phyloP scores from a whole-genome alignment of 352 stramenopile genomes.

The Phytophthora kernoviae region DNA sequence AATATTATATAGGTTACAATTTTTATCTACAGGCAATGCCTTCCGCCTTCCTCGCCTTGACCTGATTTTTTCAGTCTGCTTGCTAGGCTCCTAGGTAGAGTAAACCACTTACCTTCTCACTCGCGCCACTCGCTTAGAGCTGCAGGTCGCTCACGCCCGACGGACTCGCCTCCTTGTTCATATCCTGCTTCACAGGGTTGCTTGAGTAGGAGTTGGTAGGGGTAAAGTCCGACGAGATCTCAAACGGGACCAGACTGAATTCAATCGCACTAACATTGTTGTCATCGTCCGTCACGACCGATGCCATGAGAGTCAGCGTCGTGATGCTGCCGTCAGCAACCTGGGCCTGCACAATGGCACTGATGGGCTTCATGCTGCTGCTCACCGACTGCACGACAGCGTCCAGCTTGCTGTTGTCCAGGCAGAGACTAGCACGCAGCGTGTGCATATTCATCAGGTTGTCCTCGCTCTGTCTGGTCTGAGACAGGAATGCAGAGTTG shows the following conservation, averaged over 20 bases:
- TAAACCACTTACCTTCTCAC: constrained; percentile 26
- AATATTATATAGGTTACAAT: constrained; percentile 74
- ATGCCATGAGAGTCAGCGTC: constrained; percentile 62
- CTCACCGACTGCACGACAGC: constrained; percentile 46
- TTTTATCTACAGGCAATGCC: constrained; percentile 34
- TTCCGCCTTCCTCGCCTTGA: constrained; percentile 10
- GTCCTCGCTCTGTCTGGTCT: constrained; percentile 50
- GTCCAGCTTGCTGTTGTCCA: constrained; percentile 58
- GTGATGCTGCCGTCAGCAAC: constrained; percentile 39
- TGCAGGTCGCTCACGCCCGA: constrained; percentile 56
- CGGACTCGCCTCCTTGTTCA: constrained; percentile 58
- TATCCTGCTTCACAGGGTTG: constrained; percentile 34
- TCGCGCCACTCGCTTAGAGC: constrained; percentile 37
- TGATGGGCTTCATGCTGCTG: constrained; percentile 47
- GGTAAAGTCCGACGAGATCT: constrained; percentile 50
- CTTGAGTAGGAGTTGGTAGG: constrained; percentile 20
- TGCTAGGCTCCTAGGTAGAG: constrained; percentile 17
- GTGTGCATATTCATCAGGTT: constrained; percentile 41
- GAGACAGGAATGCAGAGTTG: constrained; percentile 61
- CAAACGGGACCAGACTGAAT: constrained; percentile 69
- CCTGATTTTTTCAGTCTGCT: constrained; percentile 13
- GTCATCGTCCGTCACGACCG: constrained; percentile 61
- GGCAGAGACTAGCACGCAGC: constrained; percentile 49
- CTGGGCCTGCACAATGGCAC: constrained; percentile 57
- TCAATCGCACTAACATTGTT: constrained; percentile 55